Evolutionary conservation across 2,329 filamentous ascomycete genomes (phyloP).

Genomic region (Hymenoscyphus salicellus): DNA sequence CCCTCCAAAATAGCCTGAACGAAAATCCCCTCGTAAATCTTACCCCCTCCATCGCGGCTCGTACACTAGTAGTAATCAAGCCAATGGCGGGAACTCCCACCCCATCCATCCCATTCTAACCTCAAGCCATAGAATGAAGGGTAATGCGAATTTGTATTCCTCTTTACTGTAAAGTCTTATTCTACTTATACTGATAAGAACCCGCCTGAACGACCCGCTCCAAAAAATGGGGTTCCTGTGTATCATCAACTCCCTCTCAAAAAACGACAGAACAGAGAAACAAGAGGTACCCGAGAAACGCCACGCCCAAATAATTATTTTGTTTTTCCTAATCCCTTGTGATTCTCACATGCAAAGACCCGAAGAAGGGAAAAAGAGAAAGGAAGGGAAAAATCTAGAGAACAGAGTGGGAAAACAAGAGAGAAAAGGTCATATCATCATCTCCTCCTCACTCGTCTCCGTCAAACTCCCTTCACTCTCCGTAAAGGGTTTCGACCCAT

Average conservation of each 20-base stretch:
- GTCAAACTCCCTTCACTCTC: slow-evolving; percentile 24
- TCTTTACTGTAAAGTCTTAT: slow-evolving; percentile 6
- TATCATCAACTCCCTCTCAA: slow-evolving; percentile 4
- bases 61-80: no score
- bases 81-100: no score
- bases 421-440: slow-evolving; percentile 20
- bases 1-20: no score
- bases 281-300: not conserved
- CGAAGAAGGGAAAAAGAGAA: not conserved
- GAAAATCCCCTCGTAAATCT: no score
- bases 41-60: no score
- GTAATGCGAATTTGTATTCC: not conserved
- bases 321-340: slow-evolving; percentile 3
- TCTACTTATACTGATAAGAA: slow-evolving; percentile 2
- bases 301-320: not conserved
- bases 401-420: no score
- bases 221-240: not conserved
- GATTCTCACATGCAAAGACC: slow-evolving; percentile 7
- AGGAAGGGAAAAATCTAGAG: not conserved
- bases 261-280: not conserved
- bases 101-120: not conserved
- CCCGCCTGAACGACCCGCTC: not conserved
- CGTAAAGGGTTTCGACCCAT: not conserved
- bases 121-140: not conserved
- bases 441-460: slow-evolving; percentile 29